These are phyloP conservation scores for Wallacemonas sp. DNA, from an alignment of 208 protist species.

Conservation along the genomic window DNA sequence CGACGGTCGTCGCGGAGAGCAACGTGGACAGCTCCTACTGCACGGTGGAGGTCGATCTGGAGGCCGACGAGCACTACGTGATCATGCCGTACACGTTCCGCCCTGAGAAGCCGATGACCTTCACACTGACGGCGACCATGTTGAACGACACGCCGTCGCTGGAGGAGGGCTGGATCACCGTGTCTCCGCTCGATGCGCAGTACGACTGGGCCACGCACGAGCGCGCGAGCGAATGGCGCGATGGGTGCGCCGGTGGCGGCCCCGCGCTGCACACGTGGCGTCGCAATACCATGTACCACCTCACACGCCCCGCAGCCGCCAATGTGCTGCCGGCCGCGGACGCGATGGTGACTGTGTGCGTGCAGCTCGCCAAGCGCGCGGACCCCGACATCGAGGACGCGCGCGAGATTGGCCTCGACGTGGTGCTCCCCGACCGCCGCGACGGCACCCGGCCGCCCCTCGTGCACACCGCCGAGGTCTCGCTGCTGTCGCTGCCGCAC, in stretches of 20 bases:
- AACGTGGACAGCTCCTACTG: constrained; percentile 40
- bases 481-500: constrained; percentile 39
- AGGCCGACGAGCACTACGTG: constrained; percentile 49
- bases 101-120: constrained; percentile 53
- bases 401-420: constrained; percentile 68
- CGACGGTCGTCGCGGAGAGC: constrained; percentile 66
- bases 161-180: constrained; percentile 63
- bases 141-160: constrained; percentile 29
- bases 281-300: constrained; percentile 70
- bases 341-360: constrained; percentile 37
- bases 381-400: constrained; percentile 78
- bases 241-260: constrained; percentile 35
- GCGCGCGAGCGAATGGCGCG: constrained; percentile 56
- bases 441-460: constrained; percentile 43
- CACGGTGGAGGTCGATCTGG: constrained; percentile 39
- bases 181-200: constrained; percentile 59
- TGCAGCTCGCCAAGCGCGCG: constrained; percentile 61
- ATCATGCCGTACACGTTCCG: constrained; percentile 87
- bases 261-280: constrained; percentile 53
- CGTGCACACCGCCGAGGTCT: constrained; percentile 40
- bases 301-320: constrained; percentile 2
- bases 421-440: constrained; percentile 44
- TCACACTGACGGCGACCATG: constrained; percentile 53
- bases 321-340: constrained; percentile 30
- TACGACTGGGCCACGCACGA: constrained; percentile 71